phyloP scores from a whole-genome alignment of 345 rosid species.

The Excoecaria cochinchinensis region DNA sequence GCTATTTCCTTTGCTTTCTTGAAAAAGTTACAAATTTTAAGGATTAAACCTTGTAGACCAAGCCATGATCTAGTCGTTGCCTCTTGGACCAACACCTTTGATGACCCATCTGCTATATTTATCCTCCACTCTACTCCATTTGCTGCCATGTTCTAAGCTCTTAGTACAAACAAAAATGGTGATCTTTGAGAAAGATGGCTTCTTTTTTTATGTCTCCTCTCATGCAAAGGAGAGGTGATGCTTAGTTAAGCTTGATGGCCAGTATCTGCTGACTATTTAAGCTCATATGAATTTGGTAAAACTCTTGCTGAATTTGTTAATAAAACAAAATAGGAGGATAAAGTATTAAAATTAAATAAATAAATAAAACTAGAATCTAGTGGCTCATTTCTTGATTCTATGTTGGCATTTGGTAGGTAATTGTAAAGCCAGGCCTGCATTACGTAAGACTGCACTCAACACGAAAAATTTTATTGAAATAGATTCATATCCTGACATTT shows the following conservation, averaged over 20 bases:
- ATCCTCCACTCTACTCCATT: constrained; percentile 47
- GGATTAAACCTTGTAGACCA: constrained; percentile 21
- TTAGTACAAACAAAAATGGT: neutral
- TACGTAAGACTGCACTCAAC: neutral
- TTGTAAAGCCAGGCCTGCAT: neutral
- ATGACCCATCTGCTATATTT: constrained; percentile 39
- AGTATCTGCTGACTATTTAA: no score
- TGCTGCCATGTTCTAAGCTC: constrained; percentile 22
- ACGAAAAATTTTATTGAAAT: no score
- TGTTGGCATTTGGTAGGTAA: constrained; percentile 23
- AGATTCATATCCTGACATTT: no score
- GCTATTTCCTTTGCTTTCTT: constrained; percentile 34
- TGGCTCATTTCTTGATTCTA: constrained; percentile 11
- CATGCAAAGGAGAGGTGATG: no score
- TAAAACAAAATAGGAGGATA: neutral
- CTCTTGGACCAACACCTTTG: constrained; percentile 36
- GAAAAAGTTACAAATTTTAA: constrained; percentile 31
- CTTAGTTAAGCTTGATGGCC: no score
- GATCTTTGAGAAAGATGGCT: neutral
- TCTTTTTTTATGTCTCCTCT: no score
- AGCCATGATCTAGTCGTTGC: constrained; percentile 29
- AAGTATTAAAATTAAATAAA: neutral
- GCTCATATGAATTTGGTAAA: no score
- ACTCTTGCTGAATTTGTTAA: neutral
- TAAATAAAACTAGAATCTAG: neutral